Base-by-base conservation (phyloP, 352 stramenopile genomes). In the Phytophthora fragariae region DNA sequence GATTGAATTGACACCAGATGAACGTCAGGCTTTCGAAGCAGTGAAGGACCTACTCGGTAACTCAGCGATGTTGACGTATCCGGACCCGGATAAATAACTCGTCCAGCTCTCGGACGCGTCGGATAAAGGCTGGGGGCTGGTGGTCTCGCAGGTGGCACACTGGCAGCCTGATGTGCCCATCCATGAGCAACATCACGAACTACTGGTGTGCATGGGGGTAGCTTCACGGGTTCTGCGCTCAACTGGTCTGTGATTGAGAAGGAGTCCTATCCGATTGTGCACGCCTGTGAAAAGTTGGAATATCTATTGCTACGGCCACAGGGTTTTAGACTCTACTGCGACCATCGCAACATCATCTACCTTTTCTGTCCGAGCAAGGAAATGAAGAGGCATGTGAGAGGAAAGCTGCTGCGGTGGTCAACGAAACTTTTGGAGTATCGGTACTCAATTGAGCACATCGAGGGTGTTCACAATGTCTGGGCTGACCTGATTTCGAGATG, bases 171-270 rank as follows among this genome's bases (percentile, higher is more conserved):
- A 58, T 27, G 3, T 19, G 14, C 53, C 53, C 0, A 64, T 70
- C 12, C 19, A 64, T 5, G 55, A 70, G 21, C 55, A 70, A 15
- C 0, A 64, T 17, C 54, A 66, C 7, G 57, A 62, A 29, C 27
- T 62, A 1, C 31, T 72, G 0, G 27, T 72, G 6, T 27, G 24
- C 24, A 27, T 27, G 24, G 24, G 24, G 24, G 24, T 27, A 27
- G 24, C 2, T 27, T 27, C 24, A 27, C 24, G 24, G 24, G 24
- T 5, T 57, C 66, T 1, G 57, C 57, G 11, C 27, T 78, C 29
- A 74, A 68, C 24, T 75, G 64, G 61, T 76, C 57, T 8, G 67
- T 65, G 1, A 73, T 65, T n/a, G 67, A 65, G 29, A 72, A 68
- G 29, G 57, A 73, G 29, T 67, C 15, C 0, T 71, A 37, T 6